Conservation (phyloP, 768 basidiomycete genomes). For the Fistulinella prunicolor region DNA sequence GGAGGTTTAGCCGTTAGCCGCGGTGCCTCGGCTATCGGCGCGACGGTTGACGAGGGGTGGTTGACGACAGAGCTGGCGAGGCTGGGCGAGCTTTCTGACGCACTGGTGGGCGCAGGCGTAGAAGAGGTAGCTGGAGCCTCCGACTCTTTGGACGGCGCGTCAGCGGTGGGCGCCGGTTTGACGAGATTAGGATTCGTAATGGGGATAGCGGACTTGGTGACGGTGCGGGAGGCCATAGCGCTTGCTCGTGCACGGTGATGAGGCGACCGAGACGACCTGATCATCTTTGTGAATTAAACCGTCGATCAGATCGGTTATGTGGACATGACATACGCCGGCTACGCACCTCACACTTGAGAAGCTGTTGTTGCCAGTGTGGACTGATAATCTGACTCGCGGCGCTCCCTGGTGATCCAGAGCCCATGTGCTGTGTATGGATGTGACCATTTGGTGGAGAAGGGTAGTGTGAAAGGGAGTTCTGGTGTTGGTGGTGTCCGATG, state of each 20-base stretch:
- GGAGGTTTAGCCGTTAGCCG: slow-evolving; percentile 67
- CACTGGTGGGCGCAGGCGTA: slow-evolving; percentile 31
- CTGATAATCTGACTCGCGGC: slow-evolving; percentile 62
- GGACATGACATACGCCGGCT: slow-evolving; percentile 17
- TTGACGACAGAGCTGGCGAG: slow-evolving; percentile 37
- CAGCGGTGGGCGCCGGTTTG: slow-evolving; percentile 39
- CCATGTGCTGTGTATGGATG: slow-evolving; percentile 55
- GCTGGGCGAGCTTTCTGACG: slow-evolving; percentile 36
- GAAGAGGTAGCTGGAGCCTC: slow-evolving; percentile 28
- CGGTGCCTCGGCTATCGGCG: slow-evolving; percentile 65
- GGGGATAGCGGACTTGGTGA: slow-evolving; percentile 82
- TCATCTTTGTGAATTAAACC: slow-evolving; percentile 50
- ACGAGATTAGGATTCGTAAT: slow-evolving; percentile 86
- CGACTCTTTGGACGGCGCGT: slow-evolving; percentile 28
- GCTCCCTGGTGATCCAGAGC: slow-evolving; percentile 57
- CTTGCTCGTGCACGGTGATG: slow-evolving; percentile 96
- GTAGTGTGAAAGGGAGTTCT: slow-evolving; percentile 75
- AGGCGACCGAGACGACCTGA: slow-evolving; percentile 80
- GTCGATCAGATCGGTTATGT: slow-evolving; percentile 18
- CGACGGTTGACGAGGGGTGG: slow-evolving; percentile 75
- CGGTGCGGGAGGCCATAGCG: slow-evolving; percentile 86
- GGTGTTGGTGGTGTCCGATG: slow-evolving; percentile 70
- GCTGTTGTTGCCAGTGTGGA: slow-evolving; percentile 90
- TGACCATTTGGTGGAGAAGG: slow-evolving; percentile 76
- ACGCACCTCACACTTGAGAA: slow-evolving; percentile 89